phyloP scores from a whole-genome alignment of 176 grass and related monocot genomes.

The Oryza longistaminata region DNA sequence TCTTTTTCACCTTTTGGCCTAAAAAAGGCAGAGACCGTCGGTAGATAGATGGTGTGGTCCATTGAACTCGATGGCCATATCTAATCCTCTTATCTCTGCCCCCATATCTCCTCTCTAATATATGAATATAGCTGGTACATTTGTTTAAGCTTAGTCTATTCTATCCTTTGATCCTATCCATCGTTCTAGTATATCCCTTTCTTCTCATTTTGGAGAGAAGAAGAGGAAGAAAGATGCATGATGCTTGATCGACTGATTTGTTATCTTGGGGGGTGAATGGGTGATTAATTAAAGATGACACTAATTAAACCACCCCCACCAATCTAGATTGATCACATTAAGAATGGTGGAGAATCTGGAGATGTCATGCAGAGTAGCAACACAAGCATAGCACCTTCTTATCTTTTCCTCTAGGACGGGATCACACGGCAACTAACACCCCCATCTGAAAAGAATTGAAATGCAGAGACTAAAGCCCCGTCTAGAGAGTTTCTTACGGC shows the following conservation, averaged over 20 bases:
- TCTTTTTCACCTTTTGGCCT: neutral
- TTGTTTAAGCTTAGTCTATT: constrained; percentile 29
- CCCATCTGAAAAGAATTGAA: neutral
- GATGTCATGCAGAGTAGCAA: neutral
- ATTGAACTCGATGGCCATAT: neutral
- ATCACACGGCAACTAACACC: neutral
- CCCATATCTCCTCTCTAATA: neutral
- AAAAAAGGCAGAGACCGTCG: neutral
- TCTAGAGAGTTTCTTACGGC: too few species aligned
- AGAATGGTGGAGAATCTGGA: constrained; percentile 43
- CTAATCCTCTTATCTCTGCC: neutral
- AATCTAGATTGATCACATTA: neutral
- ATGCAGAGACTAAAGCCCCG: neutral
- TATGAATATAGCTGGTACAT: neutral
- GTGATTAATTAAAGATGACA: constrained; percentile 18
- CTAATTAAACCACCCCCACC: constrained; percentile 22
- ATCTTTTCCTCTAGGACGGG: neutral
- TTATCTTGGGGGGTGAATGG: neutral
- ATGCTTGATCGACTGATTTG: neutral
- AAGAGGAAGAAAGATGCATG: neutral
- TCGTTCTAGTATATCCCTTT: constrained; percentile 45
- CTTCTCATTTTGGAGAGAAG: constrained; percentile 25
- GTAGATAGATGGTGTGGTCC: neutral
- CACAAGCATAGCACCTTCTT: constrained; percentile 18
- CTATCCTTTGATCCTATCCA: constrained; percentile 39